phyloP scores from a whole-genome alignment of 2,329 filamentous ascomycete genomes.

The Cyanodermella asteris region DNA sequence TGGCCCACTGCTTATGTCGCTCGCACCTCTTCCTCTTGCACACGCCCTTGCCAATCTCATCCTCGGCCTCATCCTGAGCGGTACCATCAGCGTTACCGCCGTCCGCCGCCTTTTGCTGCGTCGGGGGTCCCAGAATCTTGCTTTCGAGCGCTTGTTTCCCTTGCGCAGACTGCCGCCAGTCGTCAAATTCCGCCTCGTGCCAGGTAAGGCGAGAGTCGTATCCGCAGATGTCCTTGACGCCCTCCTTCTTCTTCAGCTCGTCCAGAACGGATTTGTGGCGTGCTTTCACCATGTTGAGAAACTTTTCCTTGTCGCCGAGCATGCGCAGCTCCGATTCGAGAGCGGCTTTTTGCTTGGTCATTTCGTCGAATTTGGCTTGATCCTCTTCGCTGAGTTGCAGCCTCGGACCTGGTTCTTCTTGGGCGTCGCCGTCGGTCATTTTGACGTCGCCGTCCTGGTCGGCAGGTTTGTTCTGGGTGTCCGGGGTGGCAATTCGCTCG shows the following conservation, averaged over 20 bases:
- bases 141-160: slow-evolving; percentile 19
- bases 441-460: slow-evolving; percentile 5
- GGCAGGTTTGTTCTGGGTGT: slow-evolving; percentile 2
- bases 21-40: slow-evolving; percentile 26
- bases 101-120: slow-evolving; percentile 5
- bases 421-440: slow-evolving; percentile 9
- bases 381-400: slow-evolving; percentile 18
- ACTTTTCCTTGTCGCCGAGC: slow-evolving; percentile 19
- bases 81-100: slow-evolving; percentile 11
- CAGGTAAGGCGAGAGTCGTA: slow-evolving; percentile 24
- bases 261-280: slow-evolving; percentile 21
- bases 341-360: slow-evolving; percentile 14
- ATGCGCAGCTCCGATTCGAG: slow-evolving; percentile 17
- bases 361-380: slow-evolving; percentile 16
- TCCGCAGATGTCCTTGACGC: slow-evolving; percentile 25
- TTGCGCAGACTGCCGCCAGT: slow-evolving; percentile 19
- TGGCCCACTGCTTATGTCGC: slow-evolving; percentile 25
- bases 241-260: slow-evolving; percentile 21
- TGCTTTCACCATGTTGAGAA: slow-evolving; percentile 20
- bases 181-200: slow-evolving; percentile 25
- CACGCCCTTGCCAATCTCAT: slow-evolving; percentile 18
- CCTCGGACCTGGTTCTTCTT: slow-evolving; percentile 6
- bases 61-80: slow-evolving; percentile 13
- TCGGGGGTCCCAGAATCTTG: slow-evolving; percentile 15
- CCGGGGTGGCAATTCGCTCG: slow-evolving; percentile 5